Evolutionary conservation across 2,329 filamentous ascomycete species (phyloP), one percentile per base, ranked within the genome.

Genomic region (Aspergillus sp.): DNA sequence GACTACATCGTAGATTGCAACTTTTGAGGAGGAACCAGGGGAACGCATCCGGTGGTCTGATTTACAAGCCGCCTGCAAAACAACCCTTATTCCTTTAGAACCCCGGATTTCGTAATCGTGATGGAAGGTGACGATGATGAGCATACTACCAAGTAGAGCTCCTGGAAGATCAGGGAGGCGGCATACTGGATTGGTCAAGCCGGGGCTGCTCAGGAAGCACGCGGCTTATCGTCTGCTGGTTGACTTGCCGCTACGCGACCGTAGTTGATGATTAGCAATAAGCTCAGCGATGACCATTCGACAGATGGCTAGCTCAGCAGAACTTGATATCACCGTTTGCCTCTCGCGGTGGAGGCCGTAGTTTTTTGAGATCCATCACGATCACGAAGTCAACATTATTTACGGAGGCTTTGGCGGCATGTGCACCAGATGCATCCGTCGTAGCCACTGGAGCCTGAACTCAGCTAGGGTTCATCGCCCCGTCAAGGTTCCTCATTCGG

Each of bases 271-370:
- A 50, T 28, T 17, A 17, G n/a, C 23, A 50, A 50, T 50, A 50
- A 50, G 47, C 47, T 50, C 47, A 17, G 47, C 47, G n/a, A 50
- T 50, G 47, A 50, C 47, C 47, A 50, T 30, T 50, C 47, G 45
- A 49, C 23, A 30, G 45, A 15, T 23, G 45, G 45, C 15, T 23
- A 19, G 32, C 32, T 13, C 32, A 36, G 41, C 41, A 23, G 41
- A n/a, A 45, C 19, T 45, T 45, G 41, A 21, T 45, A 45, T 45
- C 41, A 45, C 41, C 13, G 15, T 25, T 48, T 49, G 45, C 45
- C 45, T 49, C 23, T 28, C 21, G 8, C 45, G 7, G 15, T 23
- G 13, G 21, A 49, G 45, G 21, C 17, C 28, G 6, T 28, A n/a
- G n/a, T 28, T 6, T 28, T n/a, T 8, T 3, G 23, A 49, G 45